These are phyloP conservation scores for Colletotrichum brevisporum DNA, from an alignment of 2,329 filamentous ascomycete species.

Conservation along the genomic window DNA sequence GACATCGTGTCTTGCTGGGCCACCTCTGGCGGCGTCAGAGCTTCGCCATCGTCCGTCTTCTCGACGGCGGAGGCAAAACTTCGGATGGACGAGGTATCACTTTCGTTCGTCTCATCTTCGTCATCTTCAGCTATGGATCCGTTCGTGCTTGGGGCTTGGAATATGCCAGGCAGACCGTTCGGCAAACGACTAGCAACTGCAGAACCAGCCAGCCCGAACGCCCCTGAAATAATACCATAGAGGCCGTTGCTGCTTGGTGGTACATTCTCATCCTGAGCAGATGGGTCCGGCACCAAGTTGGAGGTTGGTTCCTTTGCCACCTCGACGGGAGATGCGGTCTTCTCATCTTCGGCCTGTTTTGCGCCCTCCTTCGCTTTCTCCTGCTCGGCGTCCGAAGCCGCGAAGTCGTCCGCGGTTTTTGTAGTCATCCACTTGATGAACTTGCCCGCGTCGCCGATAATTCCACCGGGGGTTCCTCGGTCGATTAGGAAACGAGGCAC, in stretches of 20 bases:
- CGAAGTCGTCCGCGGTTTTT: slow-evolving; percentile 54
- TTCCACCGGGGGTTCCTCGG: slow-evolving; percentile 85
- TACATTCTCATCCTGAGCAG: slow-evolving; percentile 47
- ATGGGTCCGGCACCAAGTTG: slow-evolving; percentile 45
- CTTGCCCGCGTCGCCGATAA: slow-evolving; percentile 83
- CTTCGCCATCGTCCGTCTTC: slow-evolving; percentile 48
- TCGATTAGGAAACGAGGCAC: slow-evolving; percentile 95
- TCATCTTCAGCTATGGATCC: slow-evolving; percentile 49
- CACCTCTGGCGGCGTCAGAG: slow-evolving; percentile 33
- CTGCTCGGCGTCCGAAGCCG: slow-evolving; percentile 41
- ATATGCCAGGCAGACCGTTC: slow-evolving; percentile 48
- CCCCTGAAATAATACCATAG: slow-evolving; percentile 69
- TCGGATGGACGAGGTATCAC: slow-evolving; percentile 61
- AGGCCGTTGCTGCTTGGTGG: slow-evolving; percentile 60
- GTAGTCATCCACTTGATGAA: slow-evolving; percentile 81
- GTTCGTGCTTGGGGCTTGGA: slow-evolving; percentile 45
- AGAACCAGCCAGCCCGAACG: slow-evolving; percentile 65
- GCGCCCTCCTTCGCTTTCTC: slow-evolving; percentile 42
- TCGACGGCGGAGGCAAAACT: slow-evolving; percentile 67
- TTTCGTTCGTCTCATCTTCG: slow-evolving; percentile 48
- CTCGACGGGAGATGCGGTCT: slow-evolving; percentile 46
- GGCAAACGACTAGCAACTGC: slow-evolving; percentile 58
- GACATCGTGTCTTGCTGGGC: slow-evolving; percentile 39
- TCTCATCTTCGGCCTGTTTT: slow-evolving; percentile 49
- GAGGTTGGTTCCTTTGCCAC: slow-evolving; percentile 51